Evolutionary conservation across 2,329 filamentous ascomycete genomes (phyloP).

Genomic region (Penicillium sp.): DNA sequence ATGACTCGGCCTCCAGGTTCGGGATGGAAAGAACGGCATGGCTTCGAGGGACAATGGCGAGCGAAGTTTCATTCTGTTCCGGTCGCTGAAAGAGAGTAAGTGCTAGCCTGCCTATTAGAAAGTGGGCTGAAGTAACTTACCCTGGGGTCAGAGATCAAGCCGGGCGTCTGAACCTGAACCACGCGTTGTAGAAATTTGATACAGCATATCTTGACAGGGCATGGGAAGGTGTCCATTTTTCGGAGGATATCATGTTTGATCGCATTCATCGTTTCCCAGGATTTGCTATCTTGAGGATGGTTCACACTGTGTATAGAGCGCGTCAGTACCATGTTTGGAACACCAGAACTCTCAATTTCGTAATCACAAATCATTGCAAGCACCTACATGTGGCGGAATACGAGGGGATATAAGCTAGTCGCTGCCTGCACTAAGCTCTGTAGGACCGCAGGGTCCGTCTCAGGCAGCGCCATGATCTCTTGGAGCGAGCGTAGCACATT

Average conservation of each 20-base stretch:
- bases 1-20: conserved; percentile 87
- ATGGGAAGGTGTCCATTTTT: conserved; percentile 77
- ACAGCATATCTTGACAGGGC: conserved; percentile 84
- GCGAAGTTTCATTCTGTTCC: conserved; percentile 77
- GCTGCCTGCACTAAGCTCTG: conserved; percentile 84
- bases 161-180: conserved; percentile 86
- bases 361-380: not conserved
- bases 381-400: conserved; percentile 92
- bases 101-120: not conserved
- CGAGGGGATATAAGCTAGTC: conserved; percentile 87
- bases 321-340: conserved; percentile 27
- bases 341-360: no score
- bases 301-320: conserved; percentile 64
- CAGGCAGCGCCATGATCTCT: conserved; percentile 65
- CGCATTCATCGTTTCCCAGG: conserved; percentile 82
- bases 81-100: conserved; percentile 52
- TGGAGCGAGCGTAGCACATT: conserved; percentile 75
- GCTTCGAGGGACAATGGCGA: conserved; percentile 78
- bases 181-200: conserved; percentile 96
- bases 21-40: conserved; percentile 76
- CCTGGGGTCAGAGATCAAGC: conserved; percentile 74
- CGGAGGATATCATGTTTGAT: conserved; percentile 87
- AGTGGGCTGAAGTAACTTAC: conserved; percentile 51
- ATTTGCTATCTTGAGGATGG: conserved; percentile 73
- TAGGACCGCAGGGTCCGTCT: conserved; percentile 74